Base-by-base conservation (phyloP, 306 rosid species). In the Sindora glabra region DNA sequence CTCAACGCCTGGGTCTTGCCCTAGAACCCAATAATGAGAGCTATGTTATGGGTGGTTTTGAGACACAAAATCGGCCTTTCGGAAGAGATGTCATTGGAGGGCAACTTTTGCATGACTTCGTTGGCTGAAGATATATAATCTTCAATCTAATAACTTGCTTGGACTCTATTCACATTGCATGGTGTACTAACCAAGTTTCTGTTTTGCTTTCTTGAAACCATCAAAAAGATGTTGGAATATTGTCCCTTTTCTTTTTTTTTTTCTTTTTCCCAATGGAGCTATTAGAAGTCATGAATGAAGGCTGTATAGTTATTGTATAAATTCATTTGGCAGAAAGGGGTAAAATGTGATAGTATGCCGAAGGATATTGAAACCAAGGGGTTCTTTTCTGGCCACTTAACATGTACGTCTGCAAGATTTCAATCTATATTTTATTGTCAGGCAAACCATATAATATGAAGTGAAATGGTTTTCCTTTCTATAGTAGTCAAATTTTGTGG, bases 81-180 rank as follows among this genome's bases (percentile, higher is more conserved):
- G 91, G 83, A 46, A 73, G 97, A 69, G 86, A 81, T 56, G 70
- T 75, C 7, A 68, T 81, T 2, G 90, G 84, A 30, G 87, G 95
- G 5, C 96, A 87, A 67, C 76, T 85, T 33, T 59, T 87, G 73
- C 96, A 74, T 65, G 97, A 90, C 71, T 90, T 83, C 64, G 96
- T 79, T 10, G 80, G 75, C 21, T 74, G 79, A 74, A 48, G 22
- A 21, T n/a, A n/a, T n/a, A n/a, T n/a, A n/a, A n/a, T 48, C 52
- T 64, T 41, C 51, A 32, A 39, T 40, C 26, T 34, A 25, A 49
- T 37, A 33, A 63, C 22, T 45, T 65, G n/a, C 49, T 21, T 68
- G 68, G 74, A 61, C 39, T 59, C 32, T 26, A 69, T 50, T 69
- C 56, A 26, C n/a, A 66, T 68, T 55, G 49, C 41, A 15, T 48